Conservation (phyloP, 2,329 filamentous ascomycete genomes). For the Huntiella abstrusa region DNA sequence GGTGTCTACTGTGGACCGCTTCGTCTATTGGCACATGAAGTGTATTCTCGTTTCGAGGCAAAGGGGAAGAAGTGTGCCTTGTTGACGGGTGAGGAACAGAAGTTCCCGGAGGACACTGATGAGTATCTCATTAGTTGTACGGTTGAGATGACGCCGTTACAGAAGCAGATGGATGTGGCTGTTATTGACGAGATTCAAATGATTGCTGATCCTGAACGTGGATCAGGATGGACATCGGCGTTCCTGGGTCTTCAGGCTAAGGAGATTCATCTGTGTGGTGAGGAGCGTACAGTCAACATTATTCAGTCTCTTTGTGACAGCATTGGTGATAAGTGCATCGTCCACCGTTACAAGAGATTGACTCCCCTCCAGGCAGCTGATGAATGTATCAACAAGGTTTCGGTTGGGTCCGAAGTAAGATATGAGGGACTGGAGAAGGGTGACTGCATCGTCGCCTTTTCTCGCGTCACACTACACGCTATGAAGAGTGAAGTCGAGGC, state of each 20-base stretch:
- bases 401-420: no score
- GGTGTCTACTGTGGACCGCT: constrained; percentile 87
- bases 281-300: constrained; percentile 62
- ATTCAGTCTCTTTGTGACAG: constrained; percentile 59
- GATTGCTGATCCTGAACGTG: constrained; percentile 62
- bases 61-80: constrained; percentile 62
- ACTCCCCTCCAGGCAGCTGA: constrained; percentile 54
- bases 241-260: constrained; percentile 70
- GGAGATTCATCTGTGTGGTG: constrained; percentile 86
- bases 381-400: constrained; percentile 40
- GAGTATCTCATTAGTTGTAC: constrained; percentile 63
- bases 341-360: constrained; percentile 70
- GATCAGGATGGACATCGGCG: constrained; percentile 89
- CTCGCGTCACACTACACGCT: constrained; percentile 60
- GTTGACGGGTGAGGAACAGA: constrained; percentile 79
- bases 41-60: constrained; percentile 71
- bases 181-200: constrained; percentile 99
- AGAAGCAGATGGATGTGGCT: constrained; percentile 54
- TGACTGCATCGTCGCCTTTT: constrained; percentile 79
- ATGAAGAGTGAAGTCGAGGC: constrained; percentile 63
- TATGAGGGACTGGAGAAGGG: constrained; percentile 60
- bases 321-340: constrained; percentile 62
- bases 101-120: constrained; percentile 40
- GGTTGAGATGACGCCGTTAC: constrained; percentile 64
- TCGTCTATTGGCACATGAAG: constrained; percentile 75